Evolutionary conservation across 495 filamentous ascomycete genomes (phyloP).

Genomic region (Wilcoxina mikolae): DNA sequence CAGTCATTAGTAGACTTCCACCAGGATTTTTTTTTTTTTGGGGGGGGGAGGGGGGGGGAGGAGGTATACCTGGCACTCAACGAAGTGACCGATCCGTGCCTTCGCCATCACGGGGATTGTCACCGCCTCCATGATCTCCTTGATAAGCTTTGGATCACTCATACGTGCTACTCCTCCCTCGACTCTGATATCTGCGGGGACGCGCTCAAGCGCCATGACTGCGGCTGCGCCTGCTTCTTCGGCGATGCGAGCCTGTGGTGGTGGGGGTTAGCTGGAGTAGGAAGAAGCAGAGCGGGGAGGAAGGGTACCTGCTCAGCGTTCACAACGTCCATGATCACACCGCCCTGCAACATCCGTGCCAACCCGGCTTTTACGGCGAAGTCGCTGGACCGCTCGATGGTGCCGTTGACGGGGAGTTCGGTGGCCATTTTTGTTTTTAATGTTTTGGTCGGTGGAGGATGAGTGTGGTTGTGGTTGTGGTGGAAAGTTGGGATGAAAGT

Average conservation of each 20-base stretch:
- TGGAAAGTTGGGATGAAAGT: background rate
- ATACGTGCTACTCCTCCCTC: conserved; percentile 92
- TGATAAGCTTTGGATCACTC: conserved; percentile 91
- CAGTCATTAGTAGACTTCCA: no score
- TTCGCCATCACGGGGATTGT: conserved; percentile 99
- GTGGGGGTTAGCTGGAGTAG: conserved; percentile 11
- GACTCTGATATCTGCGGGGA: conserved; percentile 87
- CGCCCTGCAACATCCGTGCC: conserved; percentile 94
- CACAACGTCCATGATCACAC: conserved; percentile 98
- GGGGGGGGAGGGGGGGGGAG: no score
- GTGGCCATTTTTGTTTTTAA: conserved; percentile 3
- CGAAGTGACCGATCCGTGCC: conserved; percentile 92
- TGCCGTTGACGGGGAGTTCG: conserved; percentile 25
- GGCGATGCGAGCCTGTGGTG: conserved; percentile 65
- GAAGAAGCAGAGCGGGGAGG: conserved; percentile 2
- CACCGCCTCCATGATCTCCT: conserved; percentile 90
- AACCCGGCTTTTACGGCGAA: conserved; percentile 59
- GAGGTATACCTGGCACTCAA: conserved; percentile 68
- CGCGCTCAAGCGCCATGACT: conserved; percentile 97
- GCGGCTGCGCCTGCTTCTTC: conserved; percentile 91
- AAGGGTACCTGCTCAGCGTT: conserved; percentile 64
- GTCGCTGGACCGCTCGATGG: conserved; percentile 26
- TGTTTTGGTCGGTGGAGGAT: background rate
- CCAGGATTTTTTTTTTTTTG: background rate
- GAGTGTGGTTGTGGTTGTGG: background rate